A percentile compares a stretch with the other conserved stretches of the same genome.
Conservation (phyloP, 2,329 filamentous ascomycete species). For the Epichloe gansuensis region DNA sequence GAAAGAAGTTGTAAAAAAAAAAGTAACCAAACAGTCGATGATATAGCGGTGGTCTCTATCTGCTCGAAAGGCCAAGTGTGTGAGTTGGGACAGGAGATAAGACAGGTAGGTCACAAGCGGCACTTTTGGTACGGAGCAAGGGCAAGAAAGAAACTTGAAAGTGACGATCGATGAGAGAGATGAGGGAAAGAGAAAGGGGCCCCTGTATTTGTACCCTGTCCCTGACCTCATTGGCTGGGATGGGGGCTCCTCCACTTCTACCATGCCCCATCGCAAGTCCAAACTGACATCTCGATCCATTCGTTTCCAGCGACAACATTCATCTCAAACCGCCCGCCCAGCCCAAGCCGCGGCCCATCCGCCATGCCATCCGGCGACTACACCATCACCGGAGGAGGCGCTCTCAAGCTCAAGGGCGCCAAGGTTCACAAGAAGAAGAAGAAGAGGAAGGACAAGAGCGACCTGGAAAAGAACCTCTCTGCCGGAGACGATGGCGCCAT, state of each 20-base stretch:
- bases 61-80: not conserved
- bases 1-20: not conserved
- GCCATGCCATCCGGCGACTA: conserved; percentile 67
- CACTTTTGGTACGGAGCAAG: too few relatives aligned
- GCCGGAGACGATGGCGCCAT: conserved; percentile 13
- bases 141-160: not conserved
- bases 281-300: too few relatives aligned
- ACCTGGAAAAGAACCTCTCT: conserved; percentile 35
- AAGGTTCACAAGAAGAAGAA: conserved; percentile 56
- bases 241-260: not conserved
- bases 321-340: not conserved
- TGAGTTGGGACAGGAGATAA: not conserved
- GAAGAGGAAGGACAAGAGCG: conserved; percentile 31
- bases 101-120: not conserved
- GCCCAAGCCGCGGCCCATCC: not conserved
- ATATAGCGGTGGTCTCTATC: not conserved
- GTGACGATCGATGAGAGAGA: not conserved
- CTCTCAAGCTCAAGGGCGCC: conserved; percentile 73
- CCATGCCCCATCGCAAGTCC: too few relatives aligned
- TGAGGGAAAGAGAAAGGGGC: not conserved
- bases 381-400: conserved; percentile 50
- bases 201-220: not conserved
- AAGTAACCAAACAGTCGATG: not conserved
- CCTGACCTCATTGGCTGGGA: not conserved
- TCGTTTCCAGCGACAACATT: not conserved